Base-by-base conservation (phyloP, 148 eudicot genomes). In the Nyssa sinensis region DNA sequence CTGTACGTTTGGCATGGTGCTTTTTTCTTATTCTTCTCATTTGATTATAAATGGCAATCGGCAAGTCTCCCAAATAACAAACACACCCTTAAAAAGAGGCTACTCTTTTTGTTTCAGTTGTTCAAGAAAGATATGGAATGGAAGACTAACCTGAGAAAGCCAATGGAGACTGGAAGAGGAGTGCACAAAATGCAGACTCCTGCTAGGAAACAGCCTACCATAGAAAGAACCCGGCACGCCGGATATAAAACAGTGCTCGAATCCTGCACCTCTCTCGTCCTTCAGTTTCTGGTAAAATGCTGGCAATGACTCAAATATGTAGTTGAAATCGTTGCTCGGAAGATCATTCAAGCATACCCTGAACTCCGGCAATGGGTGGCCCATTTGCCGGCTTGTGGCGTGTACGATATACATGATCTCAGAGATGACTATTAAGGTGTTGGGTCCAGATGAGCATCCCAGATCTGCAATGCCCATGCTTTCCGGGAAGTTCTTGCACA, bases 111-210 rank as follows among this genome's bases (percentile, higher is more conserved):
- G n/a, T n/a, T n/a, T n/a, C n/a, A n/a, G n/a, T n/a, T n/a, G n/a
- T n/a, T n/a, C n/a, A n/a, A n/a, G n/a, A 9, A 37, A 37, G 44
- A 37, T 37, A 37, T 37, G 5, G 9, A 7, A 14, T 49, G 59
- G 7, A 55, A 23, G 12, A 75, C 34, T 16, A 49, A 93, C 98
- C 91, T 88, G 87, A 64, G 98, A 91, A 21, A 91, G 87, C 94
- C 94, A 91, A 31, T 91, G 96, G 73, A 93, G 86, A 74, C 94
- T 89, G 39, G 84, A 86, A 68, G 97, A 93, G 41, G 98, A 91
- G 75, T 91, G 92, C 35, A 86, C 88, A 66, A 93, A 87, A 73
- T 93, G 87, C 73, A 91, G 41, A 44, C 88, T 75, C 12, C 70
- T 44, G 32, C 29, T 29, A 0, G 92, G 91, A 28, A 91, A 86